These are phyloP conservation scores for Aspergillus saccharolyticus DNA, from an alignment of 495 filamentous ascomycete genomes.

Conservation along the genomic window DNA sequence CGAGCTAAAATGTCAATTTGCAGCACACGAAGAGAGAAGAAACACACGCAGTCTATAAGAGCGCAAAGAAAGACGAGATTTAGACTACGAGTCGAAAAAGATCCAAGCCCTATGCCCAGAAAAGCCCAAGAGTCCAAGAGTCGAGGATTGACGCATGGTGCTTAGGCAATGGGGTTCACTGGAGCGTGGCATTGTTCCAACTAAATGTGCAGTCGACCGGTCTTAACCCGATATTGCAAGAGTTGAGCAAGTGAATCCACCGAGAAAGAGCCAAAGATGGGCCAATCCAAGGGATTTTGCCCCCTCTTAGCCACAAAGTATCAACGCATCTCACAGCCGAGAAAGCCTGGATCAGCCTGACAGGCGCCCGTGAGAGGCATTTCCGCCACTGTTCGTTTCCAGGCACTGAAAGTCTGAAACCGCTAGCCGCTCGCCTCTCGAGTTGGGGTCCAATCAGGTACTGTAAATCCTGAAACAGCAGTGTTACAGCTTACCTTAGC, in stretches of 20 bases:
- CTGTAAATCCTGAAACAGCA: background rate
- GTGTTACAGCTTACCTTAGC: background rate
- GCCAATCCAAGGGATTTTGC: background rate
- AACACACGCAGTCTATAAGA: slow-evolving; percentile 14
- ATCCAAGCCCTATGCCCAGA: background rate
- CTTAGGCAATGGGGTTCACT: background rate
- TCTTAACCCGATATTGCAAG: background rate
- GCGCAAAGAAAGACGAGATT: slow-evolving; percentile 1
- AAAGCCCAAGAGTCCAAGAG: slow-evolving; percentile 2
- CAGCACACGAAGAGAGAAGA: slow-evolving; percentile 16
- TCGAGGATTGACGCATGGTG: background rate
- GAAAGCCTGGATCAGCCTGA: background rate
- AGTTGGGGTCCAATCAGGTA: background rate
- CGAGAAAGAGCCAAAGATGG: background rate
- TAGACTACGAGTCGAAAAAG: background rate
- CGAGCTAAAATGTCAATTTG: background rate
- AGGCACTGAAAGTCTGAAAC: background rate
- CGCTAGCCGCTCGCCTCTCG: background rate
- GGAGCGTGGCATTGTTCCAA: slow-evolving; percentile 2
- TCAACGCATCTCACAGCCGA: background rate
- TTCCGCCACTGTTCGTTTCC: background rate
- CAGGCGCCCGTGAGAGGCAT: background rate
- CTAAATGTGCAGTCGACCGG: background rate
- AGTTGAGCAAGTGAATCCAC: background rate
- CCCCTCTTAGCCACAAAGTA: background rate